These are phyloP conservation scores for Eucalyptus curtisii DNA, from an alignment of 345 rosid genomes.

Conservation along the genomic window DNA sequence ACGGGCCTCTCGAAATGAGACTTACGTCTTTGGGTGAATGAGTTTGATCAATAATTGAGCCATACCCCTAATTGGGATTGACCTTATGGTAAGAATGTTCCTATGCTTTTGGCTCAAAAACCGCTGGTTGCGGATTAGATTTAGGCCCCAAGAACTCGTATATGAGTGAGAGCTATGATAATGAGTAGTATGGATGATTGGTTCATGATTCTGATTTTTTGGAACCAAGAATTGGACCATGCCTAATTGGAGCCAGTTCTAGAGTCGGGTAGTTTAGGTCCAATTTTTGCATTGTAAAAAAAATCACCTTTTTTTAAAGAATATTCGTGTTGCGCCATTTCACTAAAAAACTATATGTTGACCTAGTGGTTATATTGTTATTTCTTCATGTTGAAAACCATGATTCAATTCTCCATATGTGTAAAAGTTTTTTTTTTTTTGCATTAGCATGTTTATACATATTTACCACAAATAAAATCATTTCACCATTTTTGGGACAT, in stretches of 20 bases:
- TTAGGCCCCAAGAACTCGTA: neutral
- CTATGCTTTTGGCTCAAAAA: neutral
- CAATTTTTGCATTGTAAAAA: neutral
- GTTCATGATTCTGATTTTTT: neutral
- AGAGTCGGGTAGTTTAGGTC: neutral
- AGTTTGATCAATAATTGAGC: neutral
- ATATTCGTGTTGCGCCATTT: neutral
- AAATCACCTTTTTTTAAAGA: neutral
- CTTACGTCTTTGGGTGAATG: neutral
- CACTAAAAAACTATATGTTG: neutral
- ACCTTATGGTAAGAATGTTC: neutral
- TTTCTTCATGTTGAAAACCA: neutral
- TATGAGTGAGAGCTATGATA: neutral
- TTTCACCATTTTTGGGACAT: neutral
- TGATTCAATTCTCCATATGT: neutral
- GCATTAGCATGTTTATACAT: neutral
- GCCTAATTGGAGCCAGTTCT: neutral
- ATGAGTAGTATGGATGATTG: neutral
- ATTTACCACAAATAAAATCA: neutral
- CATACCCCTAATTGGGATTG: neutral
- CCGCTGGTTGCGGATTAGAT: neutral
- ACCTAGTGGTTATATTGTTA: neutral
- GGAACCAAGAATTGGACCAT: neutral
- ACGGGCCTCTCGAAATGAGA: neutral
- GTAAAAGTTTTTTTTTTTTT: too few relatives aligned